Conservation (phyloP, 176 grass and related monocot genomes). For the Raddia distichophylla region DNA sequence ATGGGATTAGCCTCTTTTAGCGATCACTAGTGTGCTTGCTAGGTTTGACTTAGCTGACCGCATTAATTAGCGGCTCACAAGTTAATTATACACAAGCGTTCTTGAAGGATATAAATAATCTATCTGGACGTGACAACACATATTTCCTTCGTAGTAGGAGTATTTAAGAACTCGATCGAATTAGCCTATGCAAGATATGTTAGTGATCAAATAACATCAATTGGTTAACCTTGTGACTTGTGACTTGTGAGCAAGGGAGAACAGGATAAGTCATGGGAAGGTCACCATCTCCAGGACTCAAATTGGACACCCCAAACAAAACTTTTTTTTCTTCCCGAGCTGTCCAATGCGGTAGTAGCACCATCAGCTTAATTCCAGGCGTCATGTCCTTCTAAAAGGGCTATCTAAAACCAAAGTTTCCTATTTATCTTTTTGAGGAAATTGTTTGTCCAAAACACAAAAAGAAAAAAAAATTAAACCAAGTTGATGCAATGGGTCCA, state of each 20-base stretch:
- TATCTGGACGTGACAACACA: not conserved
- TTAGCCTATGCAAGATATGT: not conserved
- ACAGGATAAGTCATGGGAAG: constrained; percentile 17
- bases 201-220: not conserved
- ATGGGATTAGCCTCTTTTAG: not conserved
- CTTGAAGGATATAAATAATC: not conserved
- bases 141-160: not conserved
- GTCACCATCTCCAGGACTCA: constrained; percentile 6
- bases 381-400: not conserved
- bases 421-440: too few species aligned
- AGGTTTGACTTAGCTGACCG: not conserved
- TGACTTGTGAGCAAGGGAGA: too few species aligned
- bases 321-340: not conserved
- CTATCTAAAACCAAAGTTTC: constrained; percentile 21
- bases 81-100: not conserved
- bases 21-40: not conserved
- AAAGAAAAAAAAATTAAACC: not conserved
- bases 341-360: not conserved
- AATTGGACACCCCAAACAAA: not conserved
- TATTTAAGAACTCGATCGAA: not conserved
- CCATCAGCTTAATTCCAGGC: constrained; percentile 34
- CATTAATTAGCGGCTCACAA: not conserved
- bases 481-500: not conserved
- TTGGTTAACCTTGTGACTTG: not conserved
- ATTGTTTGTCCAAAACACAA: too few species aligned